phyloP scores from a whole-genome alignment of 176 grass and related monocot genomes.

The Juncus effusus region DNA sequence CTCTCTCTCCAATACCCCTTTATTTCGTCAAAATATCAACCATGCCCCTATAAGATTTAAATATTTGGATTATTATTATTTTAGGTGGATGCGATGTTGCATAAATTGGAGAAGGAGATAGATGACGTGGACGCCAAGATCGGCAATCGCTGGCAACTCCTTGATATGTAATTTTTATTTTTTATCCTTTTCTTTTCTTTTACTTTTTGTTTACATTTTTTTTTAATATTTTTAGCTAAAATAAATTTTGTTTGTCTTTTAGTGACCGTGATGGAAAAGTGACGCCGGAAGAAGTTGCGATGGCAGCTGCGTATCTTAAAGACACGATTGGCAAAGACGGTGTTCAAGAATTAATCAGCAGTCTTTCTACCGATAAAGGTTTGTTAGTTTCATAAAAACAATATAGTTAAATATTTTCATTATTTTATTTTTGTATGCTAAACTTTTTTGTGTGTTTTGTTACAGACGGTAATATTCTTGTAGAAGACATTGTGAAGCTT shows the following conservation, averaged over 20 bases:
- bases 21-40: not conserved
- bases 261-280: constrained; percentile 94
- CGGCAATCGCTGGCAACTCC: constrained; percentile 84
- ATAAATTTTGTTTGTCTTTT: not conserved
- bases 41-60: not conserved
- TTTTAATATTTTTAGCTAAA: not conserved
- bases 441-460: not conserved
- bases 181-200: no score
- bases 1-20: not conserved
- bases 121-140: constrained; percentile 95
- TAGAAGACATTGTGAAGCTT: constrained; percentile 90
- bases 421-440: not conserved
- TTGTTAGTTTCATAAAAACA: no score
- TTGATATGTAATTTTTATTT: constrained; percentile 61
- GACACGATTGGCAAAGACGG: constrained; percentile 67
- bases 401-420: not conserved
- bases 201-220: no score
- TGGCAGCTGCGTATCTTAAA: constrained; percentile 82
- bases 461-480: constrained; percentile 95
- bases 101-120: constrained; percentile 90
- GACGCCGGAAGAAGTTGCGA: constrained; percentile 86
- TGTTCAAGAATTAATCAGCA: constrained; percentile 79
- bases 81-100: constrained; percentile 92
- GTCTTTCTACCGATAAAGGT: constrained; percentile 93
- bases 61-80: constrained; percentile 27